These are phyloP conservation scores for Metschnikowia hibisci DNA, from an alignment of 805 yeast species.

Conservation along the genomic window DNA sequence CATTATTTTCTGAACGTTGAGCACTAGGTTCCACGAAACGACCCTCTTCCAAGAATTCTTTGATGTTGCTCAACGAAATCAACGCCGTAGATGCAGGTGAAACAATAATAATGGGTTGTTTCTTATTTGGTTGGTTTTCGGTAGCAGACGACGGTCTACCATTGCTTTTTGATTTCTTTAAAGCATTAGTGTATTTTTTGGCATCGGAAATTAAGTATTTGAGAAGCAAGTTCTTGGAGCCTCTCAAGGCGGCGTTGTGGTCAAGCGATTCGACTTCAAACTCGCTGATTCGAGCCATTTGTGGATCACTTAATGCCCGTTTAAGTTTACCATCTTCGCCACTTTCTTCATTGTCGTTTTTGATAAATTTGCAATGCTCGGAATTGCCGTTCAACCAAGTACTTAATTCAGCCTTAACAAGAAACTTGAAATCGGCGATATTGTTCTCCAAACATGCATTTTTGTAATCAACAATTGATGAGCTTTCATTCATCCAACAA, in stretches of 20 bases:
- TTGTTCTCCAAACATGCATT: constrained; percentile 61
- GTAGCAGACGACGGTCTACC: constrained; percentile 7
- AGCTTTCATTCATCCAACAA: constrained; percentile 73
- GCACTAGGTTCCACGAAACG: constrained; percentile 52
- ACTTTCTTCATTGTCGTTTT: constrained; percentile 15
- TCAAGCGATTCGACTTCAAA: constrained; percentile 52
- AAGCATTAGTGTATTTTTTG: constrained; percentile 49
- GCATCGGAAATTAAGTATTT: constrained; percentile 68
- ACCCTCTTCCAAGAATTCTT: constrained; percentile 62
- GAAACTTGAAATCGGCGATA: constrained; percentile 69
- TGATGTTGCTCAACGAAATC: constrained; percentile 37
- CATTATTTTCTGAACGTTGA: constrained; percentile 30
- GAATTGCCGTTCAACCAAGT: constrained; percentile 76
- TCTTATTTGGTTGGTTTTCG: constrained; percentile 19
- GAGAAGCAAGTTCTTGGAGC: constrained; percentile 63
- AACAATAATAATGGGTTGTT: constrained; percentile 42
- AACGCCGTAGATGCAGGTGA: constrained; percentile 44
- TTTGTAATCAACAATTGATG: constrained; percentile 78
- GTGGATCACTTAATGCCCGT: constrained; percentile 39
- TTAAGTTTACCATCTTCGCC: constrained; percentile 9
- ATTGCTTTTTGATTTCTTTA: constrained; percentile 31
- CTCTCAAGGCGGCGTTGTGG: constrained; percentile 61
- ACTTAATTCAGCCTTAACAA: constrained; percentile 79
- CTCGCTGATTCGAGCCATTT: constrained; percentile 41
- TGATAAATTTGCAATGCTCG: constrained; percentile 53